phyloP scores from a whole-genome alignment of 768 basidiomycete species.

The Tulasnella sp. region DNA sequence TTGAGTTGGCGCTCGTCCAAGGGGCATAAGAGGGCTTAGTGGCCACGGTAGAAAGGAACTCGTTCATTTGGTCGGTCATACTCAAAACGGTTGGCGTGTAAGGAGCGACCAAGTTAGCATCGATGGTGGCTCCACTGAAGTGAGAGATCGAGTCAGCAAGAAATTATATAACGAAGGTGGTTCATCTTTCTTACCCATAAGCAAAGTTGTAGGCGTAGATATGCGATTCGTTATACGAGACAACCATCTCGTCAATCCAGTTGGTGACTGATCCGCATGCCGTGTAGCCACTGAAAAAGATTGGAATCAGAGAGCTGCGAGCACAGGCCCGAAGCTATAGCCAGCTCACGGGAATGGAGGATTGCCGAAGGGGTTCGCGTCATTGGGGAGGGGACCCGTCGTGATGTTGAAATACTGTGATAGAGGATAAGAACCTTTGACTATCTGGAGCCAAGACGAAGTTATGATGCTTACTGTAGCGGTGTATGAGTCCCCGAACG shows the following conservation, averaged over 20 bases:
- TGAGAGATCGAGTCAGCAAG: slow-evolving; percentile 30
- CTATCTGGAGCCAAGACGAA: neutral
- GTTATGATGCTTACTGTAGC: slow-evolving; percentile 31
- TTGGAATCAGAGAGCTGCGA: neutral
- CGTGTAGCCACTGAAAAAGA: slow-evolving; percentile 30
- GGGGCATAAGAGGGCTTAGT: slow-evolving; percentile 38
- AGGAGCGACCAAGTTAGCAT: slow-evolving; percentile 7
- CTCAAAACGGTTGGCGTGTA: slow-evolving; percentile 21
- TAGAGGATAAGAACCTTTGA: slow-evolving; percentile 23
- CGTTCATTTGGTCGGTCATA: slow-evolving; percentile 48
- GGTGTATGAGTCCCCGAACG: slow-evolving; percentile 43
- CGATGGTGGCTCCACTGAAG: slow-evolving; percentile 7
- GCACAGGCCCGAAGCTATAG: neutral
- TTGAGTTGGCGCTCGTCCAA: slow-evolving; percentile 44
- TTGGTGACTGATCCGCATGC: slow-evolving; percentile 42
- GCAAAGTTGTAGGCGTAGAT: slow-evolving; percentile 56
- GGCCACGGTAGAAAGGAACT: slow-evolving; percentile 40
- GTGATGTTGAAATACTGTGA: neutral
- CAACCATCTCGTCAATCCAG: slow-evolving; percentile 45
- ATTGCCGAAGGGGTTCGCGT: slow-evolving; percentile 19
- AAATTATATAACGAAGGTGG: slow-evolving; percentile 49
- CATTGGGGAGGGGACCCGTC: slow-evolving; percentile 39
- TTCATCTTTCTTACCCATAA: slow-evolving; percentile 34
- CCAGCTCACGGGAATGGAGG: neutral
- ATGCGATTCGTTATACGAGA: slow-evolving; percentile 40